Percentiles rank a stretch among this genome's conserved stretches.
Evolutionary conservation across 805 yeast genomes (phyloP).

Genomic region (Metschnikowia reukaufii): DNA sequence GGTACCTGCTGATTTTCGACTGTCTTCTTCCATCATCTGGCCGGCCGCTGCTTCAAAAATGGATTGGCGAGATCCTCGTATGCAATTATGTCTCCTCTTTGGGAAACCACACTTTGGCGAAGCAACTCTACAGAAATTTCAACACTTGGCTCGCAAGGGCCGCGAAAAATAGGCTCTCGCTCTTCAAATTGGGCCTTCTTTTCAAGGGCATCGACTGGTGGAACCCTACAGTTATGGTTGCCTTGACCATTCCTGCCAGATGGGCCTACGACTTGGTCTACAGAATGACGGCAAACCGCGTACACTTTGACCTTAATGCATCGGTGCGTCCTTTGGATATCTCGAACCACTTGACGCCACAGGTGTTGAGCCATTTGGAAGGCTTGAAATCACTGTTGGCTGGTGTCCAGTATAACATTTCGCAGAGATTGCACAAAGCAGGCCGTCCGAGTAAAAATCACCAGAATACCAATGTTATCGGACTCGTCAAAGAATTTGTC

Average conservation of each 20-base stretch:
- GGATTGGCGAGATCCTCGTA: conserved; percentile 36
- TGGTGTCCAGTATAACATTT: conserved; percentile 10
- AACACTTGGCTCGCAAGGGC: neutral
- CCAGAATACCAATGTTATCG: neutral
- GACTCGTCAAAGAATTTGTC: neutral
- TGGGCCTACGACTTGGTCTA: conserved; percentile 38
- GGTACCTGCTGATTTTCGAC: conserved; percentile 31
- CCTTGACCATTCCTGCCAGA: conserved; percentile 35
- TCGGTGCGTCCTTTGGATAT: conserved; percentile 33
- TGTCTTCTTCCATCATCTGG: conserved; percentile 24
- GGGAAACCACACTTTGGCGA: conserved; percentile 34
- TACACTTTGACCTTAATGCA: conserved; percentile 31
- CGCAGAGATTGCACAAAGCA: conserved; percentile 5
- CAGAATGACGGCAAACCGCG: conserved; percentile 33
- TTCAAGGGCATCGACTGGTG: conserved; percentile 29
- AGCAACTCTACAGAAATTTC: conserved; percentile 19
- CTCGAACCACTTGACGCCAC: conserved; percentile 25
- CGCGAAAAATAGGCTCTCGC: neutral
- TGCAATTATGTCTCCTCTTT: conserved; percentile 38
- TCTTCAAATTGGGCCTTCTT: conserved; percentile 1
- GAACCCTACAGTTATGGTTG: conserved; percentile 33
- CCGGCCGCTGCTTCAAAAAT: conserved; percentile 11
- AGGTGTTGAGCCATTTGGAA: conserved; percentile 19
- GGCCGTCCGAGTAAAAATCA: neutral
- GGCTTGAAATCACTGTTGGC: conserved; percentile 14